Percentiles rank a stretch among this genome's conserved stretches.
phyloP scores from a whole-genome alignment of 345 rosid genomes.

The Heritiera littoralis region DNA sequence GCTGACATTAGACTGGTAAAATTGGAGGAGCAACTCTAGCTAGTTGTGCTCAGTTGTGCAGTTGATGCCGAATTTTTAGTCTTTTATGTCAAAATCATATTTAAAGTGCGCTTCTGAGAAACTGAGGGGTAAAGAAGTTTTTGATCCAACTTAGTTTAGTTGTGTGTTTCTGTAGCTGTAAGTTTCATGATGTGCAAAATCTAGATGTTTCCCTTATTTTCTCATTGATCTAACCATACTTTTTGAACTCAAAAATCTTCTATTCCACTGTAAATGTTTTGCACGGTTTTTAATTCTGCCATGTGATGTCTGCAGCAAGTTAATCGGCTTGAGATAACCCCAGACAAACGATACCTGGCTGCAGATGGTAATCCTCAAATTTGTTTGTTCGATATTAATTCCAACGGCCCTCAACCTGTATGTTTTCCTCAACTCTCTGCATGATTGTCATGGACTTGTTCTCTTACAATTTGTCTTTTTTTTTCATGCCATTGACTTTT shows the following conservation, averaged over 20 bases:
- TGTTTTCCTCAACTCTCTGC: not conserved
- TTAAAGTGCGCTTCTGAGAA: not conserved
- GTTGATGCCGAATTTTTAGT: not conserved
- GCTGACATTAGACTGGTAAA: not conserved
- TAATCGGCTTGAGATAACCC: conserved; percentile 93
- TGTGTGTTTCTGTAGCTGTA: not conserved
- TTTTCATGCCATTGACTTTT: conserved; percentile 9
- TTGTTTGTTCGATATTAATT: conserved; percentile 79
- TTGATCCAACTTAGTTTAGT: not conserved
- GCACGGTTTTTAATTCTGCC: conserved; percentile 1
- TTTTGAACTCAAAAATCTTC: not conserved
- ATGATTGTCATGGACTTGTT: not conserved
- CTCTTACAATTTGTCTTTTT: not conserved
- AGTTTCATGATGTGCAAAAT: not conserved
- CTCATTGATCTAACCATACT: too few relatives aligned
- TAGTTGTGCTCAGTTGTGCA: not conserved
- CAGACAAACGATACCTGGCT: conserved; percentile 77
- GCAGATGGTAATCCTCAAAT: conserved; percentile 96
- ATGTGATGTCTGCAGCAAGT: conserved; percentile 57
- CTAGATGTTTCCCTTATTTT: not conserved
- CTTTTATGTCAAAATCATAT: not conserved
- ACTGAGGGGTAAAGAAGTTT: not conserved
- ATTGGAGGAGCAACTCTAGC: not conserved
- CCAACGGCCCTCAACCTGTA: conserved; percentile 40
- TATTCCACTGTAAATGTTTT: not conserved